phyloP scores from a whole-genome alignment of 164 flowering plant genomes.

The Brasenia schreberi region DNA sequence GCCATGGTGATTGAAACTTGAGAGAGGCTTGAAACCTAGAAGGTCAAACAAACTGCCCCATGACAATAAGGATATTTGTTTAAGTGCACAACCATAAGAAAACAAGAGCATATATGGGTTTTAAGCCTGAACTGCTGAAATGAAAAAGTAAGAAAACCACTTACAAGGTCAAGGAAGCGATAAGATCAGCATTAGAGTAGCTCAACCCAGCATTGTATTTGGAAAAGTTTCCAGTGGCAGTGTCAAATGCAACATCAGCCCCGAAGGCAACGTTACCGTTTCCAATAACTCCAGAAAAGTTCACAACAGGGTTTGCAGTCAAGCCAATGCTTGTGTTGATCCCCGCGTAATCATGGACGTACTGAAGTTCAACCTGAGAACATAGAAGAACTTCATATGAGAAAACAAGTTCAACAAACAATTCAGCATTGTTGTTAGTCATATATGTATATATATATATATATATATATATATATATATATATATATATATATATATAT shows the following conservation, averaged over 20 bases:
- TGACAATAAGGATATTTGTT: too few relatives aligned
- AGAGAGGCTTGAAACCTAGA: too few relatives aligned
- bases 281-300: slow-evolving; percentile 63
- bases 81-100: too few relatives aligned
- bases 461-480: too few relatives aligned
- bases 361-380: slow-evolving; percentile 50
- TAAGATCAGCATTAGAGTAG: slow-evolving; percentile 40
- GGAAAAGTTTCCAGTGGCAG: slow-evolving; percentile 44
- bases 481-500: too few relatives aligned
- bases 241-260: slow-evolving; percentile 56
- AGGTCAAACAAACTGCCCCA: too few relatives aligned
- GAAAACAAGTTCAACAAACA: neutral
- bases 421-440: too few relatives aligned
- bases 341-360: slow-evolving; percentile 62
- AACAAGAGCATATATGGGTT: too few relatives aligned
- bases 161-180: slow-evolving; percentile 58
- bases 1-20: too few relatives aligned
- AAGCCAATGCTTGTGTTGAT: slow-evolving; percentile 62
- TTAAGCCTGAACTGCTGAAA: too few relatives aligned
- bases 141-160: slow-evolving; percentile 10
- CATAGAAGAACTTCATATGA: too few relatives aligned
- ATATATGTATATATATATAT: too few relatives aligned
- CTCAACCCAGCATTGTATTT: slow-evolving; percentile 53
- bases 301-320: slow-evolving; percentile 58
- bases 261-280: slow-evolving; percentile 33